Conservation (phyloP, 2,329 filamentous ascomycete species). For the Aureobasidium sp. region DNA sequence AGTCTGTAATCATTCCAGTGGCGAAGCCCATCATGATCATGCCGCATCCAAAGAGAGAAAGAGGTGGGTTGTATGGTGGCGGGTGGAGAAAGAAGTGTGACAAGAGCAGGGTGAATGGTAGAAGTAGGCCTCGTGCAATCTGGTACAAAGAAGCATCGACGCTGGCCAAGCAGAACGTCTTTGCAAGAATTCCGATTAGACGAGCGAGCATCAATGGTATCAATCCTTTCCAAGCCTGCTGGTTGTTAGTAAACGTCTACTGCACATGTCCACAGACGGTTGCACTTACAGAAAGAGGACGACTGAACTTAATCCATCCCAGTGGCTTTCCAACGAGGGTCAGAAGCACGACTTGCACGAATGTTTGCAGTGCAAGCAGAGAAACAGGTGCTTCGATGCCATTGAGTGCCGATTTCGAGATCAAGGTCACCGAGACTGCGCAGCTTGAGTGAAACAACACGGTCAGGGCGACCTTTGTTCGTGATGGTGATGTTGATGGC, state of each 20-base stretch:
- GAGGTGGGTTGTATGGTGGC: constrained; percentile 4
- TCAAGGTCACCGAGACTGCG: constrained; percentile 9
- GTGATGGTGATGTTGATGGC: neutral
- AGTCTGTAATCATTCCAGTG: constrained; percentile 7
- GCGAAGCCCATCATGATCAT: constrained; percentile 13
- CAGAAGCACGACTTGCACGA: constrained; percentile 7
- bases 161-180: constrained; percentile 10
- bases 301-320: constrained; percentile 9
- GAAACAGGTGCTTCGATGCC: constrained; percentile 8
- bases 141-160: constrained; percentile 12
- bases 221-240: constrained; percentile 3
- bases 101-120: constrained; percentile 9
- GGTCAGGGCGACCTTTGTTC: constrained; percentile 11
- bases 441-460: constrained; percentile 11
- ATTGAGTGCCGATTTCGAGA: constrained; percentile 9
- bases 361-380: constrained; percentile 10
- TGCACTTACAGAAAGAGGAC: neutral
- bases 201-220: constrained; percentile 10
- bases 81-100: constrained; percentile 11
- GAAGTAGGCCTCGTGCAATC: constrained; percentile 8
- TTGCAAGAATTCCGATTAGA: constrained; percentile 7
- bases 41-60: constrained; percentile 9
- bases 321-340: constrained; percentile 2
- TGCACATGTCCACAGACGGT: neutral
- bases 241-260: neutral